phyloP scores from a whole-genome alignment of 148 eudicot genomes.

The Pouteria glomerata region DNA sequence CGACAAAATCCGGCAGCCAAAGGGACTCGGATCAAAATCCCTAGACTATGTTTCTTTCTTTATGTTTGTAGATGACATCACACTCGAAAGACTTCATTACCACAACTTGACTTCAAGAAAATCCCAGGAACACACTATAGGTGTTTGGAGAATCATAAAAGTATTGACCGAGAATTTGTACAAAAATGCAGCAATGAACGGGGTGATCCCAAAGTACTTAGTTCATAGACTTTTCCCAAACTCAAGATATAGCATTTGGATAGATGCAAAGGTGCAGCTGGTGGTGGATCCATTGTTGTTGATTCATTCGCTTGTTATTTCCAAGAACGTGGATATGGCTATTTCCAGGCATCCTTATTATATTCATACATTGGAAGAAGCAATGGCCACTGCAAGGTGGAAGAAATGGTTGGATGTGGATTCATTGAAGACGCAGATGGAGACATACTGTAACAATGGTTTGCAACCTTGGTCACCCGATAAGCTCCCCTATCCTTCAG shows the following conservation, averaged over 20 bases:
- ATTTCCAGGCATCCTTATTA: constrained; percentile 73
- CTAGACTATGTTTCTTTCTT: constrained; percentile 64
- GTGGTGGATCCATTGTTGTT: constrained; percentile 82
- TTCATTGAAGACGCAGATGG: constrained; percentile 64
- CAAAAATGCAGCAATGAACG: constrained; percentile 80
- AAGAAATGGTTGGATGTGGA: constrained; percentile 83
- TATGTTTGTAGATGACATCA: constrained; percentile 79
- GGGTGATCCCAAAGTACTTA: constrained; percentile 77
- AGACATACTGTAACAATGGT: constrained; percentile 81
- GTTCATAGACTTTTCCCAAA: constrained; percentile 88
- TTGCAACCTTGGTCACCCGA: constrained; percentile 71
- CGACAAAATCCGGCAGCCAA: constrained; percentile 92
- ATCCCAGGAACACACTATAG: constrained; percentile 37
- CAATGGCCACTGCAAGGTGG: constrained; percentile 93
- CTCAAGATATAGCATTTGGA: constrained; percentile 73
- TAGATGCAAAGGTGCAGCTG: constrained; percentile 85
- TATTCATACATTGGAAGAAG: constrained; percentile 86
- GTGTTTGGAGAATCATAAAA: constrained; percentile 79
- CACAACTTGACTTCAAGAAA: constrained; percentile 50
- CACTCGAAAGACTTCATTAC: constrained; percentile 41
- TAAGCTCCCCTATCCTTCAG: constrained; percentile 83
- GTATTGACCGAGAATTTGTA: constrained; percentile 41
- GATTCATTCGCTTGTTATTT: constrained; percentile 63
- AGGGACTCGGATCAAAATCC: constrained; percentile 68
- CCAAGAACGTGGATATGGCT: constrained; percentile 75